Evolutionary conservation across 148 eudicot species (phyloP).

Genomic region (Nepenthes gracilis): DNA sequence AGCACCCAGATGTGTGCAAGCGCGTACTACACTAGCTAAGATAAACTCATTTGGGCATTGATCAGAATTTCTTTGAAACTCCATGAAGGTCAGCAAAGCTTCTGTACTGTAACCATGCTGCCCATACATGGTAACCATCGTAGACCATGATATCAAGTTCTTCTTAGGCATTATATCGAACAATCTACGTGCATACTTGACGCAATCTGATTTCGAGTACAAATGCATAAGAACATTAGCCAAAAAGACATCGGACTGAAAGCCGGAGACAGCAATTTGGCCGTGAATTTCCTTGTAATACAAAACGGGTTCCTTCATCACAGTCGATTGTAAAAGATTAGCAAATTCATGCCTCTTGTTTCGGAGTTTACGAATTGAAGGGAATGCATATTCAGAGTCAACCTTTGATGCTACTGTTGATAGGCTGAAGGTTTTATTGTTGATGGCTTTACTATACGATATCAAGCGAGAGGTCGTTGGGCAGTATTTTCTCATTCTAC

Average conservation of each 20-base stretch:
- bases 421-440: slow-evolving; percentile 10
- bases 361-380: slow-evolving; percentile 19
- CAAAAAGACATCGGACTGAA: slow-evolving; percentile 33
- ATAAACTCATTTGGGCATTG: slow-evolving; percentile 43
- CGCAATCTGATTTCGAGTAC: slow-evolving; percentile 25
- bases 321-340: slow-evolving; percentile 24
- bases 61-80: slow-evolving; percentile 22
- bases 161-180: slow-evolving; percentile 53
- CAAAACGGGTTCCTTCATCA: slow-evolving; percentile 12
- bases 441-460: slow-evolving; percentile 7
- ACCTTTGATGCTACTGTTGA: slow-evolving; percentile 9
- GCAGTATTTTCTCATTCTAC: slow-evolving; percentile 13
- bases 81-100: slow-evolving; percentile 27
- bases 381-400: slow-evolving; percentile 6
- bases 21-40: slow-evolving; percentile 40
- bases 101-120: slow-evolving; percentile 27
- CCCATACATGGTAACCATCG: slow-evolving; percentile 37
- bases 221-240: slow-evolving; percentile 34
- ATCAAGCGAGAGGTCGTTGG: slow-evolving; percentile 2
- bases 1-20: slow-evolving; percentile 29
- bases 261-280: slow-evolving; percentile 31
- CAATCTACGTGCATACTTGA: slow-evolving; percentile 29
- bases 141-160: slow-evolving; percentile 55
- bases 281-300: slow-evolving; percentile 35
- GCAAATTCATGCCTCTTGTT: slow-evolving; percentile 23